Evolutionary conservation across 495 filamentous ascomycete species (phyloP), one percentile per base, ranked within the genome.

Genomic region (Penicillium flavigenum): DNA sequence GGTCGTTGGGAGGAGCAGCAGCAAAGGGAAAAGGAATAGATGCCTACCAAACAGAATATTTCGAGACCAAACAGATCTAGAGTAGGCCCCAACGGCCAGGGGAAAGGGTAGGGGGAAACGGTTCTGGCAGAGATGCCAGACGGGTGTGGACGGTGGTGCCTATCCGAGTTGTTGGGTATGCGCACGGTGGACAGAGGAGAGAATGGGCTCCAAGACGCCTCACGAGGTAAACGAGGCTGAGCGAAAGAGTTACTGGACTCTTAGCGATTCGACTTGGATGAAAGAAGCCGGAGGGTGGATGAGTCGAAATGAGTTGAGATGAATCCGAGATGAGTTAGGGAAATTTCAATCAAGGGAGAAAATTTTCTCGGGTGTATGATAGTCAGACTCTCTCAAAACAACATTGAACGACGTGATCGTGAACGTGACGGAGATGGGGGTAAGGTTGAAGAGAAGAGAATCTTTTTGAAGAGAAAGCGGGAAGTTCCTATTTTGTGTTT

Each of bases 101-200:
- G n/a, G 5, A 38, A 17, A 17, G n/a, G 10, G 16, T 3, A n/a
- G n/a, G 6, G 49, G 48, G 29, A 54, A 59, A 46, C 51, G 29
- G 50, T 61, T 66, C 67, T 70, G 67, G 67, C 61, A 65, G 64
- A 48, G 57, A 68, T 61, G 61, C 67, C 72, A 65, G 61, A 59
- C 17, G 54, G 20, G 57, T 54, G 24, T 34, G 16, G 48, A 63
- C 41, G 53, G 31, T 39, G 47, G 38, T 39, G 49, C 12, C 52
- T 50, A 65, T 64, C 60, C 55, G 45, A 54, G 22, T 47, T 17
- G 51, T 50, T 36, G 20, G 45, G 39, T 32, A 41, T 38, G 31
- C 32, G 27, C 26, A 43, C 47, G 34, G n/a, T 42, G 31, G 51
- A 48, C 6, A 31, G 38, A 47, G 43, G 7, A 45, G 17, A 17